Percentiles rank a stretch among this genome's conserved stretches.
Evolutionary conservation across 1,284 basidiomycete species (phyloP).

Genomic region (Trichosporon faecale): DNA sequence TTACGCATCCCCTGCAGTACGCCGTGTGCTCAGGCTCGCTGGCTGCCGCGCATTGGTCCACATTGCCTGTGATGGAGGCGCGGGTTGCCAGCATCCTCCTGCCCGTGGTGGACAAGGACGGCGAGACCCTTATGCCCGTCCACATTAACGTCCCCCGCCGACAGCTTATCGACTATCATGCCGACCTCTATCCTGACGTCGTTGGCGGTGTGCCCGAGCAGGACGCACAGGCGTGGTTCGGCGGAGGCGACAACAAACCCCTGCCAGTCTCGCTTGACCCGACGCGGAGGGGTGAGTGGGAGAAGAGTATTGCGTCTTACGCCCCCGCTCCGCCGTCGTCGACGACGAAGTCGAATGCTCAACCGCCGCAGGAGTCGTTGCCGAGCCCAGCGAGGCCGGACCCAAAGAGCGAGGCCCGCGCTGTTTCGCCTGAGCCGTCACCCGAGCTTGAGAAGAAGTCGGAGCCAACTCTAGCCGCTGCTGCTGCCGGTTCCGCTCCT

Average conservation of each 20-base stretch:
- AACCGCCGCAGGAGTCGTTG: conserved; percentile 5
- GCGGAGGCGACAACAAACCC: conserved; percentile 39
- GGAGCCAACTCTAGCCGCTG: neutral
- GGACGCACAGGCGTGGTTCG: conserved; percentile 42
- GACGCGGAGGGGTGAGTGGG: conserved; percentile 33
- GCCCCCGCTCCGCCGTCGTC: neutral
- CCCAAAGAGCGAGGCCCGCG: neutral
- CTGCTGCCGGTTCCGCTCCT: neutral
- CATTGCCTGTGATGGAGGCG: conserved; percentile 53
- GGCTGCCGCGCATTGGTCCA: conserved; percentile 40
- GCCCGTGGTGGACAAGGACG: conserved; percentile 45
- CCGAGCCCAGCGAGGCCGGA: neutral
- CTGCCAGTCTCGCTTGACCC: conserved; percentile 39
- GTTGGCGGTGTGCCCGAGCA: conserved; percentile 45
- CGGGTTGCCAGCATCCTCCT: conserved; percentile 52
- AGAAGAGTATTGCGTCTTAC: conserved; percentile 18
- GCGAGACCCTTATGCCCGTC: conserved; percentile 49
- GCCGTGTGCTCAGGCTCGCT: conserved; percentile 43
- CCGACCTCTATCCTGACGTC: conserved; percentile 52
- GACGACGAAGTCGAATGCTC: neutral
- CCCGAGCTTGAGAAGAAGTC: neutral
- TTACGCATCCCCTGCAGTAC: conserved; percentile 37
- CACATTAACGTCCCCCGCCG: conserved; percentile 51
- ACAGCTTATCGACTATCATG: conserved; percentile 54
- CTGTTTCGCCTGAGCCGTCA: neutral